Percentiles rank a stretch among this genome's conserved stretches.
Evolutionary conservation across 2,329 filamentous ascomycete genomes (phyloP).

Genomic region (Sclerotinia sclerotiorum): DNA sequence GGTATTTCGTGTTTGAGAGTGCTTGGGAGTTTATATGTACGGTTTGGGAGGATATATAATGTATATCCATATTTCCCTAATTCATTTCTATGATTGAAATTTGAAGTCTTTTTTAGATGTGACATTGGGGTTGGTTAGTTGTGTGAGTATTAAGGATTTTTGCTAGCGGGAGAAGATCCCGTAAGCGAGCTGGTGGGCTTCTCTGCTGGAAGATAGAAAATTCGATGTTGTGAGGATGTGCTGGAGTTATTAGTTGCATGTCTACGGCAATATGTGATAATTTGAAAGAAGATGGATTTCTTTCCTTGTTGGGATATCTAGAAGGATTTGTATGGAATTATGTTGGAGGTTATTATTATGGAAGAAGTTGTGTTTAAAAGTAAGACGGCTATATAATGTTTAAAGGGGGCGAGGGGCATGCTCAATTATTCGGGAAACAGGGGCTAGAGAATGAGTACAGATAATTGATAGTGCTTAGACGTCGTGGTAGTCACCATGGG

Average conservation of each 20-base stretch:
- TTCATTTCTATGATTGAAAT: neutral
- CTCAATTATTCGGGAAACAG: neutral
- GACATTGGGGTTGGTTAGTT: neutral
- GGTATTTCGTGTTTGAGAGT: conserved; percentile 9
- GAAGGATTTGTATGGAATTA: neutral
- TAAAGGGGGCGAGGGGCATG: neutral
- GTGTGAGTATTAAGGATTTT: neutral
- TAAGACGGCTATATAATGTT: neutral
- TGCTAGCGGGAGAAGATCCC: neutral
- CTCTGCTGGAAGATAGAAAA: neutral
- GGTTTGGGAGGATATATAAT: neutral
- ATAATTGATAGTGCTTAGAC: neutral
- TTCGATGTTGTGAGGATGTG: neutral
- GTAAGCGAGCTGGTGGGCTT: neutral
- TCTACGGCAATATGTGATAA: no score
- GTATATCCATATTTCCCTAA: conserved; percentile 11
- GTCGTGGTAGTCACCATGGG: neutral
- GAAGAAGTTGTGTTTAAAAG: neutral
- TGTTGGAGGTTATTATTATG: neutral
- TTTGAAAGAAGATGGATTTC: neutral
- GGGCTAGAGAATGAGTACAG: neutral
- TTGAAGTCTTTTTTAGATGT: neutral
- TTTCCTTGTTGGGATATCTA: no score
- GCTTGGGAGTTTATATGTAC: neutral
- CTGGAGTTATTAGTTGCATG: neutral